Base-by-base conservation (phyloP, 2,329 filamentous ascomycete species). In the Penicillium freii region DNA sequence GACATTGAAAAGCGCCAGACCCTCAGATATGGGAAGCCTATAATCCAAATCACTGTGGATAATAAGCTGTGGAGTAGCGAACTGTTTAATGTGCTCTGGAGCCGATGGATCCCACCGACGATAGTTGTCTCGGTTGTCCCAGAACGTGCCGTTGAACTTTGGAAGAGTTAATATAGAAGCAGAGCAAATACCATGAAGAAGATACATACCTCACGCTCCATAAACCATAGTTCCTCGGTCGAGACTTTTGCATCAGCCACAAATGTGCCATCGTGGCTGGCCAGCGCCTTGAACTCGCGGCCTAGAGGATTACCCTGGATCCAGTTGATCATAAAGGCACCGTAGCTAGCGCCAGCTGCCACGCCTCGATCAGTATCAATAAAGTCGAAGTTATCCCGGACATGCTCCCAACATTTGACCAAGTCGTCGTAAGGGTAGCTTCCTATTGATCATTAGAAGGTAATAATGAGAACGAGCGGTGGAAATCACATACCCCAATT, bases 1-100 rank as follows among this genome's bases (percentile, higher is more conserved):
- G 11, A 91, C 84, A 65, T 94, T 93, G 79, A 94, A 95, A 59
- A 90, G 85, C 7, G 88, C 83, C 49, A 95, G 71, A 0, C 91
- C 91, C 71, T 96, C 92, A 0, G 87, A 84, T 31, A 96, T 85
- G 3, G 91, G 86, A 15, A 96, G 79, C n/a, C 92, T 84, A 72
- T 92, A 96, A 73, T 96, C 92, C 38, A 91, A 81, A 66, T 92
- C 89, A 70, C 84, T 92, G 75, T 97, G 92, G 59, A 96, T 89
- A 53, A 93, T 84, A 60, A 97, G 81, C 72, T 91, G 86, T 0
- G 92, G 92, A 1, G 91, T 96, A 0, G 81, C 78, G 88, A 91
- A 96, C 61, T 90, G 81, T 44, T 81, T 76, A 58, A 84, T 82
- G 51, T 83, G 78, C 51, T 79, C 77, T 0, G 87, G 80, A 1